Base-by-base conservation (phyloP, 768 basidiomycete species). In the Dictyophora rubrovolvata region DNA sequence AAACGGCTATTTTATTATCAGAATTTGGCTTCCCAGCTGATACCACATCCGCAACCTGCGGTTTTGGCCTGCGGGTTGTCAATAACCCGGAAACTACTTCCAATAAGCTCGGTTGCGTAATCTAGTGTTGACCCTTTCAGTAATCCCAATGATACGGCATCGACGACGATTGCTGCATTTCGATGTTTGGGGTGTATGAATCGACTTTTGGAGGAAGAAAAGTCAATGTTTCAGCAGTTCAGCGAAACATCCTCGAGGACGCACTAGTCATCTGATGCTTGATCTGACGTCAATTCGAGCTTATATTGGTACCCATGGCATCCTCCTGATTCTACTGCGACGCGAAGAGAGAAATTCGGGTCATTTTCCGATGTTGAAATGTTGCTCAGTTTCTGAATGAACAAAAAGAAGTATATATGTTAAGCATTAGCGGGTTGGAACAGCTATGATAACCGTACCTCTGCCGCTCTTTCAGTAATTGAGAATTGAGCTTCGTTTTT, bases 261-360 rank as follows among this genome's bases (percentile, higher is more conserved):
- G 68, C 68, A 94, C 93, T 93, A 96, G 71, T 96, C 93, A 63
- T 93, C 92, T 5, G 77, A 75, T 28, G 77, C 74, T 16, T 77
- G 75, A 48, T 73, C 70, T 37, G 76, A 77, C 1, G 88, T 86
- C 4, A 97, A 78, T 56, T 87, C 84, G 79, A 98, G 82, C 64
- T 89, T 94, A 71, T 97, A 96, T 66, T 96, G 93, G 70, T 97
- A 97, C 37, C 95, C 95, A 68, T 98, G 94, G 67, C 95, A 98
- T 18, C 95, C 95, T 10, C 95, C 95, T 11, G 87, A 90, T 66
- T 96, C 93, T 22, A 97, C 92, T 0, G 84, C 76, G 63, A 98
- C 79, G 63, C 93, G 77, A 21, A 97, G 75, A 2, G 86, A 89
- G 20, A 89, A 77, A 52, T 80, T 66, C 0, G 82, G 70, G 63